Conservation (phyloP, 768 basidiomycete species). For the Tricholomella constricta region DNA sequence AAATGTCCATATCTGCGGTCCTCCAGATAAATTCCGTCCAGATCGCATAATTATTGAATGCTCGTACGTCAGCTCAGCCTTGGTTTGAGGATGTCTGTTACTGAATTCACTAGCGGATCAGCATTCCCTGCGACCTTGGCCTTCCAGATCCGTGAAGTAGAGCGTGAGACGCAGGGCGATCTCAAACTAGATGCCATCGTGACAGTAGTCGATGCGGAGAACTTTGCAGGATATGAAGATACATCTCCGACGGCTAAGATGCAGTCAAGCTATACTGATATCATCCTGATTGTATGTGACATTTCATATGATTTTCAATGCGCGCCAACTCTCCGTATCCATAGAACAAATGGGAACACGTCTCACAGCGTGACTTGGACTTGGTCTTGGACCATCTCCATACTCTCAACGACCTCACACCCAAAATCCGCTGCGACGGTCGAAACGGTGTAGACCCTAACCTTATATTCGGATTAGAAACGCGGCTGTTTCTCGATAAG, state of each 20-base stretch:
- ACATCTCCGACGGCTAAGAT: slow-evolving; percentile 89
- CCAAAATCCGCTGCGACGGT: slow-evolving; percentile 73
- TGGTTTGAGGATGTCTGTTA: neutral
- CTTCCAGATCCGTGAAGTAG: slow-evolving; percentile 90
- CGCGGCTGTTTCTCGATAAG: slow-evolving; percentile 63
- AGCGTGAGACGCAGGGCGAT: slow-evolving; percentile 70
- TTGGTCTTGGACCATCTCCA: slow-evolving; percentile 83
- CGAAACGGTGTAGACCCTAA: slow-evolving; percentile 70
- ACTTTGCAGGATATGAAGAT: slow-evolving; percentile 93
- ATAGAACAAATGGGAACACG: slow-evolving; percentile 90
- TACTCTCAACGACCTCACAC: slow-evolving; percentile 89
- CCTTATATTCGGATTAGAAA: slow-evolving; percentile 87
- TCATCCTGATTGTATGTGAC: slow-evolving; percentile 75
- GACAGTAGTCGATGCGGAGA: slow-evolving; percentile 90
- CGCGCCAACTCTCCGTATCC: neutral
- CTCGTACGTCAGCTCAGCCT: slow-evolving; percentile 58
- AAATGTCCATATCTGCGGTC: neutral
- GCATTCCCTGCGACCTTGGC: slow-evolving; percentile 96
- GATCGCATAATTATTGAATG: slow-evolving; percentile 95
- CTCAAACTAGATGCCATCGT: slow-evolving; percentile 88
- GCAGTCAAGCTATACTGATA: slow-evolving; percentile 94
- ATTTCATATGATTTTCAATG: neutral
- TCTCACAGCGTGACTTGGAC: slow-evolving; percentile 78
- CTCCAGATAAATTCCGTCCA: slow-evolving; percentile 74
- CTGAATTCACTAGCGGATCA: slow-evolving; percentile 61